Conservation (phyloP, 495 filamentous ascomycete species). For the Trichoderma reesei region DNA sequence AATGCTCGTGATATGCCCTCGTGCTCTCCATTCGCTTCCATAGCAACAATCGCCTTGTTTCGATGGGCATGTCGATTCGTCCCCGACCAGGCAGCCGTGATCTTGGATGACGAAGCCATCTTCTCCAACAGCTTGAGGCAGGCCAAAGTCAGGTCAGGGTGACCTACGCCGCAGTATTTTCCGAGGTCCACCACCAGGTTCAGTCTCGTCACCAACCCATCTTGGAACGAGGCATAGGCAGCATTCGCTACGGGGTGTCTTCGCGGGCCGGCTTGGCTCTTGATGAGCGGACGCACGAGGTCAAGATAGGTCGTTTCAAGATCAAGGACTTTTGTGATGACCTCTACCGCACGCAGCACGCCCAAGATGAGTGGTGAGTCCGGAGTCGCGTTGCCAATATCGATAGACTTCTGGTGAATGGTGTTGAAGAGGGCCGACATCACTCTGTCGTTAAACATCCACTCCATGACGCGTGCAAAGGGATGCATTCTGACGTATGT, state of each 20-base stretch:
- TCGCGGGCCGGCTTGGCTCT: slow-evolving; percentile 26
- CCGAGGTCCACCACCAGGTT: slow-evolving; percentile 66
- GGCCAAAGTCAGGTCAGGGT: slow-evolving; percentile 61
- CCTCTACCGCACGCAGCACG: slow-evolving; percentile 63
- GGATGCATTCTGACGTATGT: slow-evolving; percentile 80
- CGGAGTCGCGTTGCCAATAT: slow-evolving; percentile 53
- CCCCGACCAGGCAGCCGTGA: slow-evolving; percentile 48
- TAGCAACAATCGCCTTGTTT: slow-evolving; percentile 70
- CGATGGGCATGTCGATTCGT: slow-evolving; percentile 43
- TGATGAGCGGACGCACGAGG: slow-evolving; percentile 68
- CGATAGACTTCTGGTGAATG: slow-evolving; percentile 58
- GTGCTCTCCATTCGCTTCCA: slow-evolving; percentile 60
- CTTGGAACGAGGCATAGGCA: slow-evolving; percentile 77
- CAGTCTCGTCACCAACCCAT: slow-evolving; percentile 75
- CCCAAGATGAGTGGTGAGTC: slow-evolving; percentile 69
- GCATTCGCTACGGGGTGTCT: slow-evolving; percentile 51
- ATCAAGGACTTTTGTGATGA: slow-evolving; percentile 69
- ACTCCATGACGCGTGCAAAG: slow-evolving; percentile 88
- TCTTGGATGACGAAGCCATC: slow-evolving; percentile 68
- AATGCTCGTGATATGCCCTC: slow-evolving; percentile 60
- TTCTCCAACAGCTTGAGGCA: slow-evolving; percentile 76
- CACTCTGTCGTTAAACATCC: slow-evolving; percentile 91
- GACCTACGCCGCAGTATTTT: slow-evolving; percentile 70
- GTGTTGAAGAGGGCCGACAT: slow-evolving; percentile 65
- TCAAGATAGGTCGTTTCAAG: slow-evolving; percentile 88